phyloP scores from a whole-genome alignment of 192 early-diverging fungal genomes.

The Coemansia erecta region DNA sequence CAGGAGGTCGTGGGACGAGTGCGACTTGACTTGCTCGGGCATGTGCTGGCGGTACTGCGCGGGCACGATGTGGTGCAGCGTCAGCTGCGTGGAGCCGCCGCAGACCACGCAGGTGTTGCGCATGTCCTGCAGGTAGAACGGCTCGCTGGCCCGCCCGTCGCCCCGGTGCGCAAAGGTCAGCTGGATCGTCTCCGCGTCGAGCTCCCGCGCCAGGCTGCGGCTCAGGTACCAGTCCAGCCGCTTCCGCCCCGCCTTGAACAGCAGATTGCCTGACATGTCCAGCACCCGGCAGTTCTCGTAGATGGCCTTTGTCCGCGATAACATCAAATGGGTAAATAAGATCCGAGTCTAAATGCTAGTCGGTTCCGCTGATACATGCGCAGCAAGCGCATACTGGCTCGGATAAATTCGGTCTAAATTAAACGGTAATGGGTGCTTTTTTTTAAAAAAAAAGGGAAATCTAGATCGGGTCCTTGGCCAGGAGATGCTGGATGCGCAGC shows the following conservation, averaged over 20 bases:
- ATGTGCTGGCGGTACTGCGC: slow-evolving; percentile 44
- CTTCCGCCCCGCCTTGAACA: slow-evolving; percentile 29
- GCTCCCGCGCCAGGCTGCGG: slow-evolving; percentile 26
- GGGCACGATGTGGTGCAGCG: slow-evolving; percentile 50
- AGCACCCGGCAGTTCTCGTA: slow-evolving; percentile 49
- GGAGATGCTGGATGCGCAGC: slow-evolving; percentile 43
- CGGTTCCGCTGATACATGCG: too few relatives aligned
- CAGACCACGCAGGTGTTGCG: slow-evolving; percentile 39
- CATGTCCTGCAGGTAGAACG: slow-evolving; percentile 54
- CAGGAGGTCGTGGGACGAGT: slow-evolving; percentile 45
- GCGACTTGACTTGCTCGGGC: slow-evolving; percentile 38
- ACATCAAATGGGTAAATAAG: neutral
- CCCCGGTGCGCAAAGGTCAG: slow-evolving; percentile 48
- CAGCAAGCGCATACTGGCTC: too few relatives aligned
- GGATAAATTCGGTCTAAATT: too few relatives aligned
- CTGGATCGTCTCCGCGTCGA: slow-evolving; percentile 45
- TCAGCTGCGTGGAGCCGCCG: slow-evolving; percentile 9
- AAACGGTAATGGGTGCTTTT: too few relatives aligned
- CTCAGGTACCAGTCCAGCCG: slow-evolving; percentile 42
- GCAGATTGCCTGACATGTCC: slow-evolving; percentile 35
- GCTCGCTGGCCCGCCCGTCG: slow-evolving; percentile 29
- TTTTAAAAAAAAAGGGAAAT: neutral
- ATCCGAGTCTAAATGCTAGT: too few relatives aligned
- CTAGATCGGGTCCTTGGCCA: slow-evolving; percentile 34
- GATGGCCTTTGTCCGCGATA: slow-evolving; percentile 13